Evolutionary conservation across 2,329 filamentous ascomycete genomes (phyloP).

Genomic region (Colletotrichum sp.): DNA sequence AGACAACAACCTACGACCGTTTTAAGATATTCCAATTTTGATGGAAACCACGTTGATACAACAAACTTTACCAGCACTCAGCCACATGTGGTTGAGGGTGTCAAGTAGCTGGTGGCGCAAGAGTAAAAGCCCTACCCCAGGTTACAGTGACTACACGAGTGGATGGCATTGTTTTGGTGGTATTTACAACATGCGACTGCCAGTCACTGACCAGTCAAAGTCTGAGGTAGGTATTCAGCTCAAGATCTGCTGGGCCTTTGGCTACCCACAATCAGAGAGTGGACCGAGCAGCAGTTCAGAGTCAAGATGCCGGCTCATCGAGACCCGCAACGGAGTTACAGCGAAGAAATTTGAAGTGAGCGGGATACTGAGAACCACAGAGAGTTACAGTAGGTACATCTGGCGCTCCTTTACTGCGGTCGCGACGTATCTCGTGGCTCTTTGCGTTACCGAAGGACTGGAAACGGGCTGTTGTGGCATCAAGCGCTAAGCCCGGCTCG

Average conservation of each 20-base stretch:
- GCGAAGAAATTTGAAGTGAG: background rate
- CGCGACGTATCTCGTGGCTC: background rate
- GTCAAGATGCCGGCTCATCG: background rate
- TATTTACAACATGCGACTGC: background rate
- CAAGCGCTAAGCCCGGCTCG: background rate
- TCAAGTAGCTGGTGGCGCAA: background rate
- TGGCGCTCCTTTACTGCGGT: background rate
- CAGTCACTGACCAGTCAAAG: background rate
- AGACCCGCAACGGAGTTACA: background rate
- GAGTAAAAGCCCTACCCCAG: background rate
- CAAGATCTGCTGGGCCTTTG: background rate
- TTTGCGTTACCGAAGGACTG: background rate
- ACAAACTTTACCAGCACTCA: background rate
- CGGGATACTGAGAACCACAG: background rate
- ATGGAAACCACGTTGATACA: background rate
- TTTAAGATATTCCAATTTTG: background rate
- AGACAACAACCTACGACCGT: background rate
- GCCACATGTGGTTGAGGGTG: background rate
- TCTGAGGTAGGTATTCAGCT: background rate
- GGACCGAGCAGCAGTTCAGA: background rate
- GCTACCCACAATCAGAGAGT: background rate
- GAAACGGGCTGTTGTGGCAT: background rate
- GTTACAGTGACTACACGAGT: background rate
- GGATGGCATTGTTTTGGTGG: background rate
- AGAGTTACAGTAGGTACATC: background rate